Conservation (phyloP, 805 yeast species). For the Cyberlindnera saturnus region DNA sequence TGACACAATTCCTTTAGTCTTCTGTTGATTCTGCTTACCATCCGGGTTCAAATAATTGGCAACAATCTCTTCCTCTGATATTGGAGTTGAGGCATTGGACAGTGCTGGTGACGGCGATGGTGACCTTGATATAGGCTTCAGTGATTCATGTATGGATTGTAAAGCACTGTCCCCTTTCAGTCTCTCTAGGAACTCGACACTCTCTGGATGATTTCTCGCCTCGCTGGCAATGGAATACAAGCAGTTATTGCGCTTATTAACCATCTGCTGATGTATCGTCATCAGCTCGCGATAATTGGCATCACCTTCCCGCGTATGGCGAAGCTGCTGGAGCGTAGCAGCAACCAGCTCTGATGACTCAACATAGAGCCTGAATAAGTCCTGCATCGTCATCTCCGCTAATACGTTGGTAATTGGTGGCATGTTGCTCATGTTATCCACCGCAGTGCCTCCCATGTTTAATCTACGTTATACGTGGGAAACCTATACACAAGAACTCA, state of each 20-base stretch:
- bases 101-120: too few species aligned
- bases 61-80: too few species aligned
- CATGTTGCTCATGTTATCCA: too few species aligned
- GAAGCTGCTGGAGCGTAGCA: neutral
- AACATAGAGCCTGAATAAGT: neutral
- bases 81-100: too few species aligned
- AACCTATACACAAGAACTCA: too few species aligned
- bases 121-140: too few species aligned
- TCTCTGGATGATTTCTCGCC: conserved; percentile 1
- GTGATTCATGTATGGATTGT: too few species aligned
- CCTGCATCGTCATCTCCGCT: conserved; percentile 1
- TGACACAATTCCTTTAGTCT: too few species aligned
- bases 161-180: neutral
- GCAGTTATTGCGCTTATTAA: conserved; percentile 1
- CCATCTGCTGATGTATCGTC: neutral
- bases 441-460: too few species aligned
- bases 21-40: too few species aligned
- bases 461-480: too few species aligned
- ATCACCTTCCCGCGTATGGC: neutral
- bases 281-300: neutral
- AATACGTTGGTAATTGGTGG: neutral
- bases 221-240: neutral
- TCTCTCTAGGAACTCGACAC: neutral
- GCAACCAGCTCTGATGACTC: conserved; percentile 2
- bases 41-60: too few species aligned